Evolutionary conservation across 169 alveolate species (phyloP), one percentile per base, ranked within the genome.

Genomic region (Condylostoma magnum): DNA sequence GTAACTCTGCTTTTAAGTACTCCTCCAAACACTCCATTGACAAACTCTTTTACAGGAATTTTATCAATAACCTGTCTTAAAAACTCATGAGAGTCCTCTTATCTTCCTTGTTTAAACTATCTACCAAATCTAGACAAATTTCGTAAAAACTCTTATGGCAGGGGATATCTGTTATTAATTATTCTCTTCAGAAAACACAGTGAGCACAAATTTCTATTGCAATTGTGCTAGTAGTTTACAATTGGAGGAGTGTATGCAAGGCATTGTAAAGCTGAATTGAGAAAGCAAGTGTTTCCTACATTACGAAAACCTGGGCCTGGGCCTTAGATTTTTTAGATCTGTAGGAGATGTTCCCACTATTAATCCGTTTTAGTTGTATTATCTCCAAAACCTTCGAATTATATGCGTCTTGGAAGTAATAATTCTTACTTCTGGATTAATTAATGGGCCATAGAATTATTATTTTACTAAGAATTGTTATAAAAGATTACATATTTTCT

Each of bases 251-350:
- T 76, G 33, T 82, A 52, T 44, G 69, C 53, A 41, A 82, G 66
- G 51, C 90, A 82, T 63, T 82, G 90, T 30, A 82, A 47, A 0
- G 77, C 52, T 50, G 86, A 71, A 58, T 82, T 82, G n/a, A 82
- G 51, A 53, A 82, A 82, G 56, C 90, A 82, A 28, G 90, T 76
- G 70, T 82, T 82, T 46, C 90, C 90, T 50, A 77, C 51, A 65
- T 82, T 82, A 50, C 52, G 57, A 34, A 83, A 48, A n/a, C 76
- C 76, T 15, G 43, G 10, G 34, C 47, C 10, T 12, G 27, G 36
- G 20, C 57, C 33, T 63, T 20, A n/a, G n/a, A n/a, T n/a, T n/a
- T 34, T 22, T 22, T 20, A 22, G 27, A 25, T 63, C 60, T 57
- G 46, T 36, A 43, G 20, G 3, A 63, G 57, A 63, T 43, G 44